Evolutionary conservation across 306 rosid genomes (phyloP).

Genomic region (Prinsepia uniflora): DNA sequence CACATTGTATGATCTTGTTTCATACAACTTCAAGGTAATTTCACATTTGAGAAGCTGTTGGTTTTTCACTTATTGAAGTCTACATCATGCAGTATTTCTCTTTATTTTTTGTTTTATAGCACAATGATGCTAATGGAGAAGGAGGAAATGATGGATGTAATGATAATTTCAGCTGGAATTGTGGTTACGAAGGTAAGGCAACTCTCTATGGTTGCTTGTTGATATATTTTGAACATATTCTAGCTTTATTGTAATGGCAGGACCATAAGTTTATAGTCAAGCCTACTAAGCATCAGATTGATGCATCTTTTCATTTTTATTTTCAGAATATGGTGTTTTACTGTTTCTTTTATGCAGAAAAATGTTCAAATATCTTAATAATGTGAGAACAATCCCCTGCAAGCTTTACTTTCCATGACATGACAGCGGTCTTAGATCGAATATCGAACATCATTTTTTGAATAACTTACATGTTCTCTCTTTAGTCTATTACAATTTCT

Average conservation of each 20-base stretch:
- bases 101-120: constrained; percentile 59
- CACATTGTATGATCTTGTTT: constrained; percentile 78
- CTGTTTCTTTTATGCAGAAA: neutral
- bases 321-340: neutral
- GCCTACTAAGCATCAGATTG: neutral
- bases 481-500: neutral
- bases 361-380: neutral
- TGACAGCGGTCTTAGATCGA: neutral
- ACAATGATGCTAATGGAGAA: constrained; percentile 94
- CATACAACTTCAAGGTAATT: constrained; percentile 86
- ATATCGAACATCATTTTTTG: no score
- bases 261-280: neutral
- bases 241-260: neutral
- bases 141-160: constrained; percentile 85
- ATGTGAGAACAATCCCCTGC: neutral
- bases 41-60: constrained; percentile 9
- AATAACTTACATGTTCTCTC: no score
- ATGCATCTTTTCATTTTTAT: neutral
- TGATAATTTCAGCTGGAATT: constrained; percentile 93
- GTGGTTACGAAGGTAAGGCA: constrained; percentile 84
- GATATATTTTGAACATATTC: neutral
- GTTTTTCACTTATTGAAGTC: constrained; percentile 11
- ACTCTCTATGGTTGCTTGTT: constrained; percentile 18
- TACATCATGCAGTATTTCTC: constrained; percentile 10
- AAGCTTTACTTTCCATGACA: neutral